Conservation (phyloP, 352 stramenopile genomes). For the Phytopythium cucurbitacearum region DNA sequence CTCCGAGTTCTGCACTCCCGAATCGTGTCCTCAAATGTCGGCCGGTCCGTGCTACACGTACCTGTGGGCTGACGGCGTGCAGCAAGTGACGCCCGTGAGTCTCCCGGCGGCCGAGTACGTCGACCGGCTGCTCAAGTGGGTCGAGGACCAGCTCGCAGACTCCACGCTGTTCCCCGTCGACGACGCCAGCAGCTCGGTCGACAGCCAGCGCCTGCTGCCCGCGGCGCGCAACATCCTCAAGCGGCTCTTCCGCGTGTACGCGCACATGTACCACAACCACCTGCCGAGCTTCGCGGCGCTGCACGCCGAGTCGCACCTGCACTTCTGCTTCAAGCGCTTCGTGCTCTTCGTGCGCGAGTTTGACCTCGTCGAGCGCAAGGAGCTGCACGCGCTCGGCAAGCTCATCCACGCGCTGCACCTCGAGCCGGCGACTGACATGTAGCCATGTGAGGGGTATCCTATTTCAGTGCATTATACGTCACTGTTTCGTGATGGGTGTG, state of each 20-base stretch:
- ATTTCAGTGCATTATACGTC: too few species aligned
- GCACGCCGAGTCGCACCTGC: conserved; percentile 92
- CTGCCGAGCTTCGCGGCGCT: conserved; percentile 89
- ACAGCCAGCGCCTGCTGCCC: conserved; percentile 39
- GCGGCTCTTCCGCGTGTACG: conserved; percentile 96
- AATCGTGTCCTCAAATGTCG: conserved; percentile 66
- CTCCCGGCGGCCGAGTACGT: conserved; percentile 85
- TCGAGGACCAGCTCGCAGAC: conserved; percentile 83
- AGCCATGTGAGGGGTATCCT: too few species aligned
- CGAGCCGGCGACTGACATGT: too few species aligned
- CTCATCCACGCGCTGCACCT: conserved; percentile 66
- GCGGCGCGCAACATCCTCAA: conserved; percentile 87
- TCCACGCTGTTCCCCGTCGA: conserved; percentile 46
- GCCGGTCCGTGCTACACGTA: conserved; percentile 86
- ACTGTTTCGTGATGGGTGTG: too few species aligned
- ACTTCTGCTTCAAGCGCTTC: conserved; percentile 97
- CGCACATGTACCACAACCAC: conserved; percentile 96
- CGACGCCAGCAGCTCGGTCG: conserved; percentile 8
- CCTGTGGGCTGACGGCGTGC: conserved; percentile 70
- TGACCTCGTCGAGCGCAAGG: conserved; percentile 90
- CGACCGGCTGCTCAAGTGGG: conserved; percentile 80
- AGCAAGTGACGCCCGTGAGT: conserved; percentile 39
- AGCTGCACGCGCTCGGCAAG: conserved; percentile 93
- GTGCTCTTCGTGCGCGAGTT: conserved; percentile 95
- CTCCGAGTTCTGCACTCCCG: conserved; percentile 69